Conservation (phyloP, 2,329 filamentous ascomycete species). For the Monilinia vaccinii-corymbosi region DNA sequence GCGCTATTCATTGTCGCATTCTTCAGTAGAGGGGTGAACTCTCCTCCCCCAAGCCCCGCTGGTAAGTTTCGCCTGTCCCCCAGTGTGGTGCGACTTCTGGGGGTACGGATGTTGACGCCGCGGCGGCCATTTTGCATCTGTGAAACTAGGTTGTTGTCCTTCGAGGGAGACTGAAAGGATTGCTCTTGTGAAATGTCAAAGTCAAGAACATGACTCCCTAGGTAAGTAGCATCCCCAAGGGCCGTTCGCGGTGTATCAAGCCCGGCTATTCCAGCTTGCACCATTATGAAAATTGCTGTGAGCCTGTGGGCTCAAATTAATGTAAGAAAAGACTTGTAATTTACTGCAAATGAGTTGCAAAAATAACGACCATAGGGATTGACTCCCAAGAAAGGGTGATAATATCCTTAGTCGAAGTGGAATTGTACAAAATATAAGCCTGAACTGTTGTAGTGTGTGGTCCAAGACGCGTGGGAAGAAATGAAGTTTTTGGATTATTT, state of each 20-base stretch:
- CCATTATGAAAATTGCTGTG: constrained; percentile 41
- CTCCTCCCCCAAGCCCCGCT: constrained; percentile 51
- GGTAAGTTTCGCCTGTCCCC: constrained; percentile 65
- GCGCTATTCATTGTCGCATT: constrained; percentile 64
- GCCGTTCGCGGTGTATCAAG: constrained; percentile 85
- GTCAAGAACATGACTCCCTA: constrained; percentile 55
- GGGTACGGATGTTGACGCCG: constrained; percentile 57
- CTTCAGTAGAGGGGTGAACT: constrained; percentile 93
- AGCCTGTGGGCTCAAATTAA: constrained; percentile 17
- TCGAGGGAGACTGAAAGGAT: constrained; percentile 74
- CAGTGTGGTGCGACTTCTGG: constrained; percentile 59
- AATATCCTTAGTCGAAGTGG: background rate
- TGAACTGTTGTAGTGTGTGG: background rate
- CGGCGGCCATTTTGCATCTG: constrained; percentile 60
- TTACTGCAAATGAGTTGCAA: constrained; percentile 20
- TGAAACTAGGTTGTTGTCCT: constrained; percentile 63
- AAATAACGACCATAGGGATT: constrained; percentile 21
- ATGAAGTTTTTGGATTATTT: constrained; percentile 5
- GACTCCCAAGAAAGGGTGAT: constrained; percentile 24
- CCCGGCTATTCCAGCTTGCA: constrained; percentile 51
- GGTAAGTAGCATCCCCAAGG: constrained; percentile 72
- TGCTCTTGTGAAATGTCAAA: constrained; percentile 82
- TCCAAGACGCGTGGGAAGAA: background rate
- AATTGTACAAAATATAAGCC: constrained; percentile 5
- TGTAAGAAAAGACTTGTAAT: constrained; percentile 14